Percentiles rank a stretch among this genome's conserved stretches.
Evolutionary conservation across 352 stramenopile genomes (phyloP).

Genomic region (Phytophthora cryptogea): DNA sequence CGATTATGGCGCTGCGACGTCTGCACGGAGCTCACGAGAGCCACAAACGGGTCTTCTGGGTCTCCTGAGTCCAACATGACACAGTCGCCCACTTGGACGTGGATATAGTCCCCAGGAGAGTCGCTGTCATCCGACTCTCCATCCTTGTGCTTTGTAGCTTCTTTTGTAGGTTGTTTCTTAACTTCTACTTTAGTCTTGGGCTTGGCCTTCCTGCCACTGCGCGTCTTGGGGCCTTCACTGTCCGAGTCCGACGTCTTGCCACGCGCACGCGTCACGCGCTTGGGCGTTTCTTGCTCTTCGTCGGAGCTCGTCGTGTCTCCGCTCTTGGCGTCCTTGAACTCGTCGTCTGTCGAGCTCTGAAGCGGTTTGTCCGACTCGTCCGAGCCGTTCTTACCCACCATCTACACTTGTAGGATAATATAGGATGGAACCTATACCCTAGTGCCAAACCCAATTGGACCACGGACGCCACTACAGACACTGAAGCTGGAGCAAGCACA

Average conservation of each 20-base stretch:
- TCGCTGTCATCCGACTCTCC: slow-evolving; percentile 53
- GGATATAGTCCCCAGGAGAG: slow-evolving; percentile 56
- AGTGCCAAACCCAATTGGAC: no score
- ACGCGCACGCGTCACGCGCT: slow-evolving; percentile 27
- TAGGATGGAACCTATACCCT: no score
- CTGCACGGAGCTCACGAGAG: slow-evolving; percentile 77
- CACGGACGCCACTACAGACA: no score
- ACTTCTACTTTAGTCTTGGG: slow-evolving; percentile 1
- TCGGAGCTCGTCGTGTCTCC: slow-evolving; percentile 32
- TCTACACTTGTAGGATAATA: slow-evolving; percentile 1
- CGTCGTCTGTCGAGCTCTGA: slow-evolving; percentile 7
- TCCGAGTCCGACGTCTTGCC: slow-evolving; percentile 28
- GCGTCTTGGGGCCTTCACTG: slow-evolving; percentile 23
- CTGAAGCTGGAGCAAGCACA: not conserved
- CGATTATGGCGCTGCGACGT: slow-evolving; percentile 56
- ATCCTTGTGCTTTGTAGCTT: slow-evolving; percentile 23
- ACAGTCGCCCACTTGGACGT: slow-evolving; percentile 76
- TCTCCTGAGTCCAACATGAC: slow-evolving; percentile 80
- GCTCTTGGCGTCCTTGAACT: slow-evolving; percentile 25
- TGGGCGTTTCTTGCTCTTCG: slow-evolving; percentile 19
- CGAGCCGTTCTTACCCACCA: slow-evolving; percentile 19
- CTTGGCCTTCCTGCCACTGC: slow-evolving; percentile 27
- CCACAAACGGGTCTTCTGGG: slow-evolving; percentile 65
- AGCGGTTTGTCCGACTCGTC: slow-evolving; percentile 13
- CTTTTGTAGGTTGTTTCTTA: no score